Evolutionary conservation across 352 stramenopile genomes (phyloP), one percentile per base, ranked within the genome.

Genomic region (Nothophytophthora sp.): DNA sequence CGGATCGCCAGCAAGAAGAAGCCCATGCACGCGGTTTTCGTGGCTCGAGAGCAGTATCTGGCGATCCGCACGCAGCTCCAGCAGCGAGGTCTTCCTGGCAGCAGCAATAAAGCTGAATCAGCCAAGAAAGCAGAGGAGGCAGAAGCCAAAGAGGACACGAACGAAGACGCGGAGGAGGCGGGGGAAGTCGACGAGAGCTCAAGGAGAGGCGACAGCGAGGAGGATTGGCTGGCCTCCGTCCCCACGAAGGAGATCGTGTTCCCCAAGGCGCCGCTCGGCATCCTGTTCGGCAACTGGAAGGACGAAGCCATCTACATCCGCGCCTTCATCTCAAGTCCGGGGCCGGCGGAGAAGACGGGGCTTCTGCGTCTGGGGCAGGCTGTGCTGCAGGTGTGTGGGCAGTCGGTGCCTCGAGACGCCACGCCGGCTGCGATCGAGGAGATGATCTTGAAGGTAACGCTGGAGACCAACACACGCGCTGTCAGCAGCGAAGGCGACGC

Each of bases 201-300:
- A 37, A 16, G 8, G 13, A 22, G 30, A 10, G 42, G 15, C 9
- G 46, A 51, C 4, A 36, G 34, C 25, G 41, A 48, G 11, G 52
- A 37, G 2, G 50, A 61, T 15, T 63, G 65, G 2, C 37, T 73
- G 10, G 39, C 54, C 15, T 51, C 36, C 9, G 51, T 60, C 22
- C 37, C 44, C 37, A 64, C 53, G 22, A 86, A 77, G 19, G 81
- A 83, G 34, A 60, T 95, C 15, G 48, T 73, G 34, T 92, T 95
- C 20, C 69, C 73, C 4, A 81, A 80, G 18, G 43, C 74, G 5
- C 84, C 84, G 20, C 54, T 95, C 0, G 84, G 84, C 5, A 90
- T 95, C 24, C 56, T 91, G 33, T 95, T 95, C 67, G 81, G 84
- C 20, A 92, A 90, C 49, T 80, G 81, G 71, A 76, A 88, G 19